Base-by-base conservation (phyloP, 169 alveolate genomes). In the Plasmodium vivax region DNA sequence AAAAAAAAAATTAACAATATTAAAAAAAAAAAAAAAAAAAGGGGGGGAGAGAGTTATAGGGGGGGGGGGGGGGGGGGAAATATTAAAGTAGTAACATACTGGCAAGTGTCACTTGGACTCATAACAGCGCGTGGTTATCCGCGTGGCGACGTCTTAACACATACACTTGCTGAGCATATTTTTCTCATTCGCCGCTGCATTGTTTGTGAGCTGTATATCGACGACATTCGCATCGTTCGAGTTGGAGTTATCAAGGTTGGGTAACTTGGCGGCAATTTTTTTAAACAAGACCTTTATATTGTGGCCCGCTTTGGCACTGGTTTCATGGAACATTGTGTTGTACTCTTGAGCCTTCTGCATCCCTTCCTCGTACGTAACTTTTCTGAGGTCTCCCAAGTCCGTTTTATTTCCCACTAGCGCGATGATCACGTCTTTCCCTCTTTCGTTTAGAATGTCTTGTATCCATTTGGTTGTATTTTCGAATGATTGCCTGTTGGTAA, bases 371-470 rank as follows among this genome's bases (percentile, higher is more conserved):
- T 91, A 94, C n/a, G 98, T 96, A 58, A 98, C 99, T 85, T 97
- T 96, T 93, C 99, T 95, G 84, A 98, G 97, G 82, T 99, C 99
- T 38, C 97, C 98, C 45, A 98, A 95, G 95, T 99, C 99, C 9
- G 99, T 98, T 96, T 99, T 99, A 97, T 99, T 99, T 10, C 99
- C 99, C 45, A 99, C 99, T 19, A 99, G 95, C 30, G 99, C 98
- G 45, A 99, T 98, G 56, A 99, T 97, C 74, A 98, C 99, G 91
- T 99, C 99, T 36, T 97, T 97, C 10, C 99, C 99, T 54, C 99
- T 95, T 85, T 98, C 99, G 85, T 97, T 95, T 62, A 98, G 97
- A n/a, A 99, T 99, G 93, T 99, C 99, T 94, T 99, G 99, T 32
- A 99, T 97, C 99, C 99, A 99, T 90, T 98, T 98, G 75, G 97